Conservation (phyloP, 1,139 yeast species). For the Nakaseomyces bracarensis region DNA sequence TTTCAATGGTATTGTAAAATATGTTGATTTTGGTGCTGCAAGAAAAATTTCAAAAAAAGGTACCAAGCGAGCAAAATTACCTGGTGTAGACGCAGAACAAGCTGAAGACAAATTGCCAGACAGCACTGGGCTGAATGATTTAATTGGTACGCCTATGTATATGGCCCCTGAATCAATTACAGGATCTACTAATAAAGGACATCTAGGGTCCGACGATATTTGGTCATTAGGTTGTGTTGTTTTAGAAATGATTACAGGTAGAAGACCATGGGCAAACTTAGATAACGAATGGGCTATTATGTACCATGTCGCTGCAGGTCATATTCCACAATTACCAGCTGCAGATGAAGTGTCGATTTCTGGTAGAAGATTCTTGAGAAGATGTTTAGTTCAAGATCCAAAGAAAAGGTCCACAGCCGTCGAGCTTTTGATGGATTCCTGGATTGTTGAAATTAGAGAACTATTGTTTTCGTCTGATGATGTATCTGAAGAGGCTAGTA, state of each 20-base stretch:
- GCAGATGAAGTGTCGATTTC: conserved; percentile 66
- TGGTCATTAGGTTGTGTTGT: conserved; percentile 84
- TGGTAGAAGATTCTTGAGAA: conserved; percentile 63
- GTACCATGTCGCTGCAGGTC: conserved; percentile 97
- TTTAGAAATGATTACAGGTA: conserved; percentile 74
- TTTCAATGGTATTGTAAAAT: conserved; percentile 86
- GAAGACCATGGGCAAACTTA: conserved; percentile 81
- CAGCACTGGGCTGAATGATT: conserved; percentile 25
- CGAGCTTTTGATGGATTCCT: conserved; percentile 80
- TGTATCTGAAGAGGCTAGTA: conserved; percentile 1
- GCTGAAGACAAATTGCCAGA: conserved; percentile 5
- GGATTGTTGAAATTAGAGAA: conserved; percentile 70
- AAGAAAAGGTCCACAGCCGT: conserved; percentile 71
- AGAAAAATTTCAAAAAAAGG: conserved; percentile 68
- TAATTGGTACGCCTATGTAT: conserved; percentile 98
- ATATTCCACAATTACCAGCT: conserved; percentile 76
- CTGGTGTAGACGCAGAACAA: conserved; percentile 2
- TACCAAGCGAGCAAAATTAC: conserved; percentile 19
- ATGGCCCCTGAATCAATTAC: conserved; percentile 97
- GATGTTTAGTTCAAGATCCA: conserved; percentile 82
- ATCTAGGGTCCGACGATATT: conserved; percentile 60
- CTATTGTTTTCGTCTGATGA: conserved; percentile 46
- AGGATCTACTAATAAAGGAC: conserved; percentile 61
- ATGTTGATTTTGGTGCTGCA: conserved; percentile 97
- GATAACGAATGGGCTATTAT: conserved; percentile 98